Conservation (phyloP, 1,139 yeast genomes). For the Neolecta irregularis region DNA sequence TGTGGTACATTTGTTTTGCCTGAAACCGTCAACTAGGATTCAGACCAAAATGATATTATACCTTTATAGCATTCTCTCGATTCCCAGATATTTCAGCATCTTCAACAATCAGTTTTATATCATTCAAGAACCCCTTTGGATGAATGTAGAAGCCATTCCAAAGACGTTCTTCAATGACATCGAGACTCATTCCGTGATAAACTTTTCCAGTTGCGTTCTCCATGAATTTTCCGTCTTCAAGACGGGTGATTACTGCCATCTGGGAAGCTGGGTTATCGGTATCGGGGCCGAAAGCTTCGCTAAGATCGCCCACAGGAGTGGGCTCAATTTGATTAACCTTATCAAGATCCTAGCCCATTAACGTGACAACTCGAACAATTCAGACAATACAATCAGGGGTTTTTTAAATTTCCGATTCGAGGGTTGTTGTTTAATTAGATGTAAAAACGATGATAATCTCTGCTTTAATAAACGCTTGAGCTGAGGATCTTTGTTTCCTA, state of each 20-base stretch:
- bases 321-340: too few species aligned
- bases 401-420: conserved; percentile 63
- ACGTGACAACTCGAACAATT: too few species aligned
- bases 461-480: conserved; percentile 72
- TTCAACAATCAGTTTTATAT: conserved; percentile 64
- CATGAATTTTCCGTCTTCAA: conserved; percentile 58
- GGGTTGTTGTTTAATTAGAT: too few species aligned
- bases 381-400: conserved; percentile 63
- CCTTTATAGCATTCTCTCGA: conserved; percentile 62
- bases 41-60: conserved; percentile 4
- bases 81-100: conserved; percentile 68
- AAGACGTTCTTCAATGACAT: conserved; percentile 79
- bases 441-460: conserved; percentile 69
- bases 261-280: too few species aligned
- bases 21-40: conserved; percentile 4
- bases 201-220: conserved; percentile 61
- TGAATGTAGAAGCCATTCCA: conserved; percentile 96
- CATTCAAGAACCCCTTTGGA: conserved; percentile 76
- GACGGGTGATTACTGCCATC: conserved; percentile 29
- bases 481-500: conserved; percentile 60
- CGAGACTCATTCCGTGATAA: conserved; percentile 80
- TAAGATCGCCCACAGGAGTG: too few species aligned
- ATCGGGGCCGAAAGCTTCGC: too few species aligned
- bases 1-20: conserved; percentile 92
- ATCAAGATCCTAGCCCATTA: too few species aligned